Conservation (phyloP, 73 alveolate species). For the Paramecium octaurelia region DNA sequence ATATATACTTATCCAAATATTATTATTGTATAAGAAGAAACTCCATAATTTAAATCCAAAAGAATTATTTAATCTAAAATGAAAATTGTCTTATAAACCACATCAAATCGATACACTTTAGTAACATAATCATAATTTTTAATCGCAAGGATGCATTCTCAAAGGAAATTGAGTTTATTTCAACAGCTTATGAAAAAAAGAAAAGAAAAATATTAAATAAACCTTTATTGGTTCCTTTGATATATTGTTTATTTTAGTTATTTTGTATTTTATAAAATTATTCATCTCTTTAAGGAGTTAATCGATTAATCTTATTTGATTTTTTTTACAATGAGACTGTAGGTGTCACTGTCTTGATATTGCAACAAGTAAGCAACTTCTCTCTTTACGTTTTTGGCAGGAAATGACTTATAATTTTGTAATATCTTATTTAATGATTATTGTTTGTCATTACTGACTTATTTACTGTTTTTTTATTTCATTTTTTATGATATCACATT, state of each 20-base stretch:
- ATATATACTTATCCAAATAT: not conserved
- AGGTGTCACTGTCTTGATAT: constrained; percentile 29
- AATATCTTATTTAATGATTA: not conserved
- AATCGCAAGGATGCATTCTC: too few species aligned
- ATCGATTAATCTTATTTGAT: not conserved
- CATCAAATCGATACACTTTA: not conserved
- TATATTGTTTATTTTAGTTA: not conserved
- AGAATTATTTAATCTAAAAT: not conserved
- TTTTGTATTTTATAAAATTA: not conserved
- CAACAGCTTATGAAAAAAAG: too few species aligned
- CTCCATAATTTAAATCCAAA: not conserved
- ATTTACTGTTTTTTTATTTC: not conserved
- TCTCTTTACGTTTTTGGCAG: constrained; percentile 19
- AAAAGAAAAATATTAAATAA: too few species aligned
- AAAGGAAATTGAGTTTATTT: too few species aligned
- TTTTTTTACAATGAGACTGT: constrained; percentile 19
- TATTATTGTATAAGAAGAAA: not conserved
- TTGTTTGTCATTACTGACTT: not conserved
- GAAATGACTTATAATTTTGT: constrained; percentile 17
- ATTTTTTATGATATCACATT: not conserved
- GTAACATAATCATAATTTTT: too few species aligned
- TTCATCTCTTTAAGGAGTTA: not conserved
- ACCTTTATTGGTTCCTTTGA: not conserved
- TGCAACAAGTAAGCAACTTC: constrained; percentile 34
- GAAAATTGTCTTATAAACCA: not conserved